A percentile compares a stretch with the other conserved stretches of the same genome.
Evolutionary conservation across 1,284 basidiomycete species (phyloP).

Genomic region (Sanghuangporus baumii): DNA sequence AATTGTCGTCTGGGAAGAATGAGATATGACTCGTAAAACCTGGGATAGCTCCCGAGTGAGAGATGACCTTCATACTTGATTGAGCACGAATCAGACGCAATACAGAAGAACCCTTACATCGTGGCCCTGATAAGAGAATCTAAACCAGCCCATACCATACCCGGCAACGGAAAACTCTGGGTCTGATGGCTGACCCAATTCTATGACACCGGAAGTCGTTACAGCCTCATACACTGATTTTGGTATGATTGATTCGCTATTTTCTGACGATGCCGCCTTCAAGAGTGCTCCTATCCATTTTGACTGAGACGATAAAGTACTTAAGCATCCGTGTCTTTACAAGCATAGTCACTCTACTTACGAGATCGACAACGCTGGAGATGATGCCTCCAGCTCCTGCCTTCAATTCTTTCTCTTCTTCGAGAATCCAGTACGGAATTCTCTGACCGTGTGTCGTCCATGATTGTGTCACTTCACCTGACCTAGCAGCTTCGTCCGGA

Average conservation of each 20-base stretch:
- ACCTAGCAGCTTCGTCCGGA: slow-evolving; percentile 30
- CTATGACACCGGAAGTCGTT: slow-evolving; percentile 29
- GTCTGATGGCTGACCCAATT: not conserved
- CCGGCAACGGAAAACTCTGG: slow-evolving; percentile 21
- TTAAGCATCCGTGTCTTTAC: not conserved
- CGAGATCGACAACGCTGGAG: slow-evolving; percentile 29
- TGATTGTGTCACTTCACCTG: slow-evolving; percentile 31
- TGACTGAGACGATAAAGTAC: slow-evolving; percentile 24
- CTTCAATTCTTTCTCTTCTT: slow-evolving; percentile 23
- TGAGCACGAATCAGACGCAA: not conserved
- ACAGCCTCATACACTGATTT: slow-evolving; percentile 31
- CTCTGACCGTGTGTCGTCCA: slow-evolving; percentile 22
- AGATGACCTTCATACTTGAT: slow-evolving; percentile 22
- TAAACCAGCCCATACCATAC: slow-evolving; percentile 28
- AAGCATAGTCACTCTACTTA: slow-evolving; percentile 6
- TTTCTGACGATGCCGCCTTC: slow-evolving; percentile 27
- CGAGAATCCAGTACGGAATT: slow-evolving; percentile 27
- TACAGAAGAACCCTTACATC: slow-evolving; percentile 20
- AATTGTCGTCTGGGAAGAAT: slow-evolving; percentile 27
- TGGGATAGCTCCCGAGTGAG: slow-evolving; percentile 26
- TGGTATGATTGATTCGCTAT: slow-evolving; percentile 33
- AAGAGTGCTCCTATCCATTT: slow-evolving; percentile 40
- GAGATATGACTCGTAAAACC: slow-evolving; percentile 25
- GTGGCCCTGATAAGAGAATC: slow-evolving; percentile 22
- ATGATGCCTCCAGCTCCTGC: slow-evolving; percentile 42